Base-by-base conservation (phyloP, 2,329 filamentous ascomycete species). In the Dryadomyces sulphureus region DNA sequence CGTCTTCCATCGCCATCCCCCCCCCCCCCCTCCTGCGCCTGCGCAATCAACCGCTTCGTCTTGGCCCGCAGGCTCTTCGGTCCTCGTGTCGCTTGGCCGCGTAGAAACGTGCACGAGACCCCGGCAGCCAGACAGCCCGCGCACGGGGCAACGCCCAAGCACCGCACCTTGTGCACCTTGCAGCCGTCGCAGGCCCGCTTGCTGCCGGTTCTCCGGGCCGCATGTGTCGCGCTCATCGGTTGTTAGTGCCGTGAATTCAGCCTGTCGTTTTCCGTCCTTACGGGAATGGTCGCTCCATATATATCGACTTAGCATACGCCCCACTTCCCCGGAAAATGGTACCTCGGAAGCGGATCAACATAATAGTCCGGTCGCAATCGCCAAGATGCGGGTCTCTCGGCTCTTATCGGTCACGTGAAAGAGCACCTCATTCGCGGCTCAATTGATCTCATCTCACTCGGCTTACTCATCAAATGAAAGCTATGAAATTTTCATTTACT, bases 161-260 rank as follows among this genome's bases (percentile, higher is more conserved):
- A 73, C 41, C 65, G 64, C 48, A 73, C 66, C 58, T 73, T 73
- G 46, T 70, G 64, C 38, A 73, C 63, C 57, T 70, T 72, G 59
- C 70, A 73, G 19, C 64, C 67, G 50, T 73, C 69, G 54, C 69
- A 72, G 11, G 69, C 68, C 25, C 66, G 54, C 48, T 44, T 44
- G 42, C 63, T 65, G 38, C 56, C 59, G 25, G 62, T 59, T 50
- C 59, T 62, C 45, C 57, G 53, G 38, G 53, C 24, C 4, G 21
- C 16, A 25, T 25, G 21, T 17, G 40, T 42, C 5, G 25, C 21
- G 17, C 25, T 5, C 41, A 43, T 43, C 9, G 41, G 12, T 11
- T 12, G 41, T n/a, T 21, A 22, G 16, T 7, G 38, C 38, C 19
- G 11, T 22, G n/a, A n/a, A n/a, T n/a, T n/a, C n/a, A n/a, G n/a